phyloP scores from a whole-genome alignment of 805 yeast species.

The Torulaspora delbrueckii region DNA sequence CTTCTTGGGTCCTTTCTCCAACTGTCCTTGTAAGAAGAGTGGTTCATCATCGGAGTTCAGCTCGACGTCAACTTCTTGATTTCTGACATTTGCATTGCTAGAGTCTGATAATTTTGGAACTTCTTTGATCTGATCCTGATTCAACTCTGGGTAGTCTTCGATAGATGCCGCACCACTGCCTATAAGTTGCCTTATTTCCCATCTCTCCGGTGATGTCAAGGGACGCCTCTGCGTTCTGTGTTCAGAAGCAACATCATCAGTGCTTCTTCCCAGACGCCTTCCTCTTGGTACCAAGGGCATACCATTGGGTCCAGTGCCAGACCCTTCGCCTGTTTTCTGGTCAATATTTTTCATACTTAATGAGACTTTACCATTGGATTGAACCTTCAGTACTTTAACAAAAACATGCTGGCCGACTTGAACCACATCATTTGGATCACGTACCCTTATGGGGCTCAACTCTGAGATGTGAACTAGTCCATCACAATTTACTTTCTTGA shows the following conservation, averaged over 20 bases:
- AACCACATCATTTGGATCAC: slow-evolving; percentile 56
- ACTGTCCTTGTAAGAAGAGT: slow-evolving; percentile 55
- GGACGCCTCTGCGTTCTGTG: slow-evolving; percentile 37
- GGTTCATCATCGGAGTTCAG: slow-evolving; percentile 61
- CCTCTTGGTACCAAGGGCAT: slow-evolving; percentile 8
- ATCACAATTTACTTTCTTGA: slow-evolving; percentile 34
- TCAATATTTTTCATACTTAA: slow-evolving; percentile 68
- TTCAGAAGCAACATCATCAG: slow-evolving; percentile 6
- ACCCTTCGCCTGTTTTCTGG: slow-evolving; percentile 57
- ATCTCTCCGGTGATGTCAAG: slow-evolving; percentile 78
- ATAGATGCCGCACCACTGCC: slow-evolving; percentile 71
- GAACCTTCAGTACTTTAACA: slow-evolving; percentile 50
- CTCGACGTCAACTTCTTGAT: slow-evolving; percentile 65
- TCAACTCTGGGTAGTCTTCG: slow-evolving; percentile 63
- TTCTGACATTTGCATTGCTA: slow-evolving; percentile 42
- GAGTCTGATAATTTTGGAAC: slow-evolving; percentile 78
- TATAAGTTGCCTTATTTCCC: slow-evolving; percentile 83
- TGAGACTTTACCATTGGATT: slow-evolving; percentile 46
- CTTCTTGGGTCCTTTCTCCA: slow-evolving; percentile 24
- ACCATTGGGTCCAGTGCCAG: slow-evolving; percentile 2
- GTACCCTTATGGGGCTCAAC: slow-evolving; percentile 45
- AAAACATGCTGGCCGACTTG: slow-evolving; percentile 55
- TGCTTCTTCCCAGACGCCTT: slow-evolving; percentile 5
- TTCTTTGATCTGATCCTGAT: slow-evolving; percentile 41
- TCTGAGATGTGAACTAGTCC: slow-evolving; percentile 81